Conservation (phyloP, 2,329 filamentous ascomycete species). For the Talaromyces islandicus region DNA sequence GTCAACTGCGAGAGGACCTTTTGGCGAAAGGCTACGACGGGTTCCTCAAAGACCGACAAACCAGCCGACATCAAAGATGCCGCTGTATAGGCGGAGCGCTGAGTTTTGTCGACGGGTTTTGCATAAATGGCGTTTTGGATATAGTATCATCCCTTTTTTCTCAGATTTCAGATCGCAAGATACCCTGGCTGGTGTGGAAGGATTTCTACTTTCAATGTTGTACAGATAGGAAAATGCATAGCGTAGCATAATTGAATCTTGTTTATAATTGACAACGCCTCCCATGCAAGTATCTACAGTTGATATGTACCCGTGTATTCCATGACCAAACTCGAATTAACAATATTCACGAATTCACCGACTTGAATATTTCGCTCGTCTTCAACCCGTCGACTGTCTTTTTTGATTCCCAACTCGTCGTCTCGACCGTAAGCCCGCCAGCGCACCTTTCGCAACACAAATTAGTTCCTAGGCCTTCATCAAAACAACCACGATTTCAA, state of each 20-base stretch:
- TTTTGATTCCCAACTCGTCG: conserved; percentile 52
- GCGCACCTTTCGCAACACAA: conserved; percentile 34
- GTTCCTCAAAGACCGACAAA: conserved; percentile 28
- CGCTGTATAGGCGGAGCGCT: conserved; percentile 16
- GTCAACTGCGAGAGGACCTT: conserved; percentile 58
- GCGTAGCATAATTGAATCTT: background rate
- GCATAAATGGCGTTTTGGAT: background rate
- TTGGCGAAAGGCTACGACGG: conserved; percentile 46
- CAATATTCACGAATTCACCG: background rate
- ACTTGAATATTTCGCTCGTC: background rate
- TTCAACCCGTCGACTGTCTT: background rate
- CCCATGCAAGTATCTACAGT: conserved; percentile 18
- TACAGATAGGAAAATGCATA: background rate
- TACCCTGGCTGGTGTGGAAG: conserved; percentile 5
- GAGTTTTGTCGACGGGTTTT: conserved; percentile 1
- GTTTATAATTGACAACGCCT: background rate
- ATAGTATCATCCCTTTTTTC: background rate
- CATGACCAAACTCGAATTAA: background rate
- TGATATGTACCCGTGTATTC: background rate
- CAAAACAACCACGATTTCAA: background rate
- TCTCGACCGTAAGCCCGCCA: conserved; percentile 54
- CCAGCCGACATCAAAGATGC: conserved; percentile 18
- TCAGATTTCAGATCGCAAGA: conserved; percentile 5
- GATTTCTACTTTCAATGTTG: background rate
- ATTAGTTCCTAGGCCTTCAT: background rate